A percentile compares a stretch with the other conserved stretches of the same genome.
Conservation (phyloP, 768 basidiomycete genomes). For the Cytidiella melzeri region DNA sequence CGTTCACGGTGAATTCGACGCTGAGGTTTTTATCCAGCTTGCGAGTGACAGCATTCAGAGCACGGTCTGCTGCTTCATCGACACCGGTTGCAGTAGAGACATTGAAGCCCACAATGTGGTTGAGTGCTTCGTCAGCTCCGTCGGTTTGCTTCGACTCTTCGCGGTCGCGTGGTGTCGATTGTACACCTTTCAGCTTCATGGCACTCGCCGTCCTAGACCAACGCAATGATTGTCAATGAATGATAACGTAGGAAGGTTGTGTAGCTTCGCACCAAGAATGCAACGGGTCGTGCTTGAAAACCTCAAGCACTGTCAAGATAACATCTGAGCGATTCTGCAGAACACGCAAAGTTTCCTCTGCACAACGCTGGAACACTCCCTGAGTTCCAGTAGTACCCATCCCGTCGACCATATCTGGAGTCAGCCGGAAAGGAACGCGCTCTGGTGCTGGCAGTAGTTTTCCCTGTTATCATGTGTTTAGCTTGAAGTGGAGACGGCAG, state of each 20-base stretch:
- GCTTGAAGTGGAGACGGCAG: background rate
- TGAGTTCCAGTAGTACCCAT: constrained; percentile 86
- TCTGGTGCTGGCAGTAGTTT: constrained; percentile 76
- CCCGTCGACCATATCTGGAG: constrained; percentile 89
- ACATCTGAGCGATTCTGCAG: constrained; percentile 79
- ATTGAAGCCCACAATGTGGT: constrained; percentile 49
- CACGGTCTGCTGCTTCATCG: constrained; percentile 87
- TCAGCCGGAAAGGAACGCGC: constrained; percentile 91
- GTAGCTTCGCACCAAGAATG: constrained; percentile 76
- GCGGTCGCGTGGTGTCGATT: constrained; percentile 28
- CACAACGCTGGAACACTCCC: constrained; percentile 92
- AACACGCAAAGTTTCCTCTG: constrained; percentile 91
- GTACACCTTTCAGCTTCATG: constrained; percentile 61
- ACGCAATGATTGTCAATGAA: too few species aligned
- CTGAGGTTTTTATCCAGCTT: constrained; percentile 85
- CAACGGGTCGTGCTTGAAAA: constrained; percentile 94
- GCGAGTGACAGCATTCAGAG: constrained; percentile 67
- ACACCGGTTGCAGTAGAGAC: constrained; percentile 54
- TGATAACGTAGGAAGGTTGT: background rate
- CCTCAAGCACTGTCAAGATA: constrained; percentile 92
- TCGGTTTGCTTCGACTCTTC: constrained; percentile 19
- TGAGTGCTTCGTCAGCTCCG: constrained; percentile 19
- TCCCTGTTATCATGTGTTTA: too few species aligned
- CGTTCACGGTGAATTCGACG: constrained; percentile 90
- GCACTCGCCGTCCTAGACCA: constrained; percentile 68